phyloP scores from a whole-genome alignment of 2,329 filamentous ascomycete genomes.

The Neonectria coccinea region DNA sequence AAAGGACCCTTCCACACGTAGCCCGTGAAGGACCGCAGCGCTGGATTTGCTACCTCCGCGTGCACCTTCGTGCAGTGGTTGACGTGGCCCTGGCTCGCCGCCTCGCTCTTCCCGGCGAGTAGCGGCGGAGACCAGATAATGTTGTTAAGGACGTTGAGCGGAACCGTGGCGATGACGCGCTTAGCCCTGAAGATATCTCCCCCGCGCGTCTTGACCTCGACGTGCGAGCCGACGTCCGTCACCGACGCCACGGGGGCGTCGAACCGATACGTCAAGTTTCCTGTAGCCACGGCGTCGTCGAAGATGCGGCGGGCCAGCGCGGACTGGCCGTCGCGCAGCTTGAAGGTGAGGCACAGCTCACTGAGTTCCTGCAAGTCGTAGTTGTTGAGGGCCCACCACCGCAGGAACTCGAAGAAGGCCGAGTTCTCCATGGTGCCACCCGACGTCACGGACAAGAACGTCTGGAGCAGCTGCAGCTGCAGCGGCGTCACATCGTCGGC shows the following conservation, averaged over 20 bases:
- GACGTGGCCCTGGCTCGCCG: constrained; percentile 20
- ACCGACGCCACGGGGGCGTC: constrained; percentile 17
- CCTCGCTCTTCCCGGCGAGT: constrained; percentile 20
- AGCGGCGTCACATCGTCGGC: constrained; percentile 22
- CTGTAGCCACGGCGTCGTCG: constrained; percentile 21
- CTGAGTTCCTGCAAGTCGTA: constrained; percentile 25
- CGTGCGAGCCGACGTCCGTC: constrained; percentile 15
- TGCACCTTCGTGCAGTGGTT: constrained; percentile 31
- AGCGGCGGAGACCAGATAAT: constrained; percentile 25
- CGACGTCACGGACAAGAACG: constrained; percentile 26
- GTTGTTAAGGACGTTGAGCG: constrained; percentile 25
- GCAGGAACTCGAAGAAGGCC: constrained; percentile 26
- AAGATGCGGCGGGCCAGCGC: constrained; percentile 22
- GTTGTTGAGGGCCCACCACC: constrained; percentile 29
- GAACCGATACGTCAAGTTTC: constrained; percentile 28
- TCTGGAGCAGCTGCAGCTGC: constrained; percentile 27
- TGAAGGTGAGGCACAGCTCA: constrained; percentile 23
- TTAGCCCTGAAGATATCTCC: constrained; percentile 12
- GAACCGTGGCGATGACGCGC: constrained; percentile 22
- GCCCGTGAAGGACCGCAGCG: constrained; percentile 20
- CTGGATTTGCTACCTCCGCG: constrained; percentile 27
- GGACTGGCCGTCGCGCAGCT: constrained; percentile 27
- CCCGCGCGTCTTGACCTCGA: constrained; percentile 22
- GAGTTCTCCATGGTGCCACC: constrained; percentile 30
- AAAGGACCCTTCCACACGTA: constrained; percentile 19